Evolutionary conservation across 345 rosid genomes (phyloP).

Genomic region (Acer negundo): DNA sequence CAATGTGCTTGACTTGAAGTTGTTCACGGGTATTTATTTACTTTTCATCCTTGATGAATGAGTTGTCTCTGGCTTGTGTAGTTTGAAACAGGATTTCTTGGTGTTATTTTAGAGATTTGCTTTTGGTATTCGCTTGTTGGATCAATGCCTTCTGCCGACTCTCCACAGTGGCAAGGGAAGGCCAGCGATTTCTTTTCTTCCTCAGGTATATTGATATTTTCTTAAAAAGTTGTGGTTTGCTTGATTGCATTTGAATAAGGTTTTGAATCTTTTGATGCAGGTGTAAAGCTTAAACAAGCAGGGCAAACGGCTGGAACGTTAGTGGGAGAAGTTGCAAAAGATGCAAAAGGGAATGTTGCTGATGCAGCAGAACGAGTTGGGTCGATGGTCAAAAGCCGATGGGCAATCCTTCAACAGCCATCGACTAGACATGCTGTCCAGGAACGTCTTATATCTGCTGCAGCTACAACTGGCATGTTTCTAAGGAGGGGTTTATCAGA

Average conservation of each 20-base stretch:
- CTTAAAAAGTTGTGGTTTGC: background rate
- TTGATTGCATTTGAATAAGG: constrained; percentile 10
- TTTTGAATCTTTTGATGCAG: constrained; percentile 43
- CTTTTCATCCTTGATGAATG: no score
- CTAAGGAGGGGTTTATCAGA: constrained; percentile 82
- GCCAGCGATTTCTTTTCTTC: constrained; percentile 86
- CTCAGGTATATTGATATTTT: constrained; percentile 53
- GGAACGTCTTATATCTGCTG: constrained; percentile 77
- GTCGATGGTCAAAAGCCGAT: constrained; percentile 63
- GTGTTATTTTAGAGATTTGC: background rate
- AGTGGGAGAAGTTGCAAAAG: constrained; percentile 87
- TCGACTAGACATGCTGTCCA: constrained; percentile 80
- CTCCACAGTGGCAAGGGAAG: constrained; percentile 89
- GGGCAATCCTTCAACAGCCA: constrained; percentile 88
- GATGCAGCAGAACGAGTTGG: constrained; percentile 90
- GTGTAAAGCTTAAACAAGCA: constrained; percentile 82
- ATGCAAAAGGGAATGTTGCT: constrained; percentile 84
- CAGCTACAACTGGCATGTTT: constrained; percentile 83
- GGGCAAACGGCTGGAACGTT: constrained; percentile 79
- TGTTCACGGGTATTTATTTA: background rate
- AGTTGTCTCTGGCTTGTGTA: no score
- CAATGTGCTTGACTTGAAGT: background rate
- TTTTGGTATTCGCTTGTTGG: constrained; percentile 11
- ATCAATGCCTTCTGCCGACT: constrained; percentile 14
- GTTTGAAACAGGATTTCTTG: no score